phyloP scores from a whole-genome alignment of 2,329 filamentous ascomycete species.

The Plectosphaerella plurivora region DNA sequence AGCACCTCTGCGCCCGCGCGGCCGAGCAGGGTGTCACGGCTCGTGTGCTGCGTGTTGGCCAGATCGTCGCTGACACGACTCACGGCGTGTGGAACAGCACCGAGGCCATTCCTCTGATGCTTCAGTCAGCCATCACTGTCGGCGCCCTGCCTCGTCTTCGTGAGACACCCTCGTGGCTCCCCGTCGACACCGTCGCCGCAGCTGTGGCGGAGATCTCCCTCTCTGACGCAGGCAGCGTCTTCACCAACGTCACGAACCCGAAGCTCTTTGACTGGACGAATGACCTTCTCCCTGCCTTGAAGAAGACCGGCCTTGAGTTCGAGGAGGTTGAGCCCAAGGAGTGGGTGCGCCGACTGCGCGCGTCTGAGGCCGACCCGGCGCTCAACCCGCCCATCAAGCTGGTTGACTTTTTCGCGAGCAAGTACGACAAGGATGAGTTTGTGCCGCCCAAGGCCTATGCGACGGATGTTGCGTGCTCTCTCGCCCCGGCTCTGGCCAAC shows the following conservation, averaged over 20 bases:
- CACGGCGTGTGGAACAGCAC: constrained; percentile 46
- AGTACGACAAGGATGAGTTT: constrained; percentile 36
- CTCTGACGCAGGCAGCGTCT: constrained; percentile 24
- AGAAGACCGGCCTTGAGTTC: constrained; percentile 37
- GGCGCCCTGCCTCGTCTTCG: constrained; percentile 39
- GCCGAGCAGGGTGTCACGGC: constrained; percentile 23
- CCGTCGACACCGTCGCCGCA: constrained; percentile 38
- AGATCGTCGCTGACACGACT: constrained; percentile 42
- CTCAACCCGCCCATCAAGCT: constrained; percentile 49
- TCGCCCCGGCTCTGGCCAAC: constrained; percentile 38
- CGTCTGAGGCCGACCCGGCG: constrained; percentile 36
- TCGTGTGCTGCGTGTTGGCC: constrained; percentile 41
- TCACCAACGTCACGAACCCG: constrained; percentile 44
- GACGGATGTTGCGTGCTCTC: constrained; percentile 31
- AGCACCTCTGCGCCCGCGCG: constrained; percentile 30
- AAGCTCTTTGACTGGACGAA: constrained; percentile 42
- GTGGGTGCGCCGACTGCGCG: constrained; percentile 38
- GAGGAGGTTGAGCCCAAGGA: constrained; percentile 34
- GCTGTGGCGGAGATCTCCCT: constrained; percentile 32
- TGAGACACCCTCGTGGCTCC: constrained; percentile 40
- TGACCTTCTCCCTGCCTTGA: constrained; percentile 45
- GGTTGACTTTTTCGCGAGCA: constrained; percentile 41
- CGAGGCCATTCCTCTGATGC: constrained; percentile 48
- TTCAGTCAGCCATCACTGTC: constrained; percentile 38
- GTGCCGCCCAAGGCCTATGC: constrained; percentile 34